A percentile compares a stretch with the other conserved stretches of the same genome.
phyloP scores from a whole-genome alignment of 768 basidiomycete species.

The Gymnopilus dilepis region DNA sequence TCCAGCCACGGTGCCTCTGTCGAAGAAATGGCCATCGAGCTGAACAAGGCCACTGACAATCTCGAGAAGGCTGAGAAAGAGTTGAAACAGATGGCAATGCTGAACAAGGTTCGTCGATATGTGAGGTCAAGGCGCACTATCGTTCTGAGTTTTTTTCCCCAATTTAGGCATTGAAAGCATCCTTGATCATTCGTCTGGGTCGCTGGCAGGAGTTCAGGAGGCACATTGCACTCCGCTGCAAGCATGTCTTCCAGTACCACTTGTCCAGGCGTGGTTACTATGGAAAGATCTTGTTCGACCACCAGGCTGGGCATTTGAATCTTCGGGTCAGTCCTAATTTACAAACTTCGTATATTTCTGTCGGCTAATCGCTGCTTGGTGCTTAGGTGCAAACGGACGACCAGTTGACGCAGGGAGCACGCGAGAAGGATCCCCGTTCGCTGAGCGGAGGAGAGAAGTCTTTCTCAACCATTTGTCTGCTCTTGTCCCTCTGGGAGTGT shows the following conservation, averaged over 20 bases:
- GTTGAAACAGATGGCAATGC: constrained; percentile 60
- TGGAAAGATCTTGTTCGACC: constrained; percentile 89
- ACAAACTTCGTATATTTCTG: neutral
- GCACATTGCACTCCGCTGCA: constrained; percentile 88
- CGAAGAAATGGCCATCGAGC: constrained; percentile 75
- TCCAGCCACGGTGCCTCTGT: constrained; percentile 76
- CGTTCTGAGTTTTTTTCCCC: neutral
- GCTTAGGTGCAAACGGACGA: constrained; percentile 84
- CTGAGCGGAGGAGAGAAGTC: constrained; percentile 96
- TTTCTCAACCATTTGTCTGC: constrained; percentile 92
- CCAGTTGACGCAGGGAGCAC: constrained; percentile 62
- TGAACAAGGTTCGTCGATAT: constrained; percentile 64
- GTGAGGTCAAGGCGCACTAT: neutral
- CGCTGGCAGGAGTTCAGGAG: constrained; percentile 90
- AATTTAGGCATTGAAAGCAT: constrained; percentile 65
- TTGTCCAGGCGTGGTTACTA: constrained; percentile 87
- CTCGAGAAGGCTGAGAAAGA: constrained; percentile 66
- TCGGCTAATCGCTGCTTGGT: neutral
- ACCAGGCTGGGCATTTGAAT: constrained; percentile 58
- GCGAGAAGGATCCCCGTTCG: constrained; percentile 85
- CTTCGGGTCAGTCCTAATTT: constrained; percentile 54
- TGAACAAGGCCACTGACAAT: constrained; percentile 65
- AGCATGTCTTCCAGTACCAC: constrained; percentile 80
- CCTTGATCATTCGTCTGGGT: constrained; percentile 65
- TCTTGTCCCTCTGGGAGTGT: constrained; percentile 96